phyloP scores from a whole-genome alignment of 306 rosid genomes.

The Lupinus albus region DNA sequence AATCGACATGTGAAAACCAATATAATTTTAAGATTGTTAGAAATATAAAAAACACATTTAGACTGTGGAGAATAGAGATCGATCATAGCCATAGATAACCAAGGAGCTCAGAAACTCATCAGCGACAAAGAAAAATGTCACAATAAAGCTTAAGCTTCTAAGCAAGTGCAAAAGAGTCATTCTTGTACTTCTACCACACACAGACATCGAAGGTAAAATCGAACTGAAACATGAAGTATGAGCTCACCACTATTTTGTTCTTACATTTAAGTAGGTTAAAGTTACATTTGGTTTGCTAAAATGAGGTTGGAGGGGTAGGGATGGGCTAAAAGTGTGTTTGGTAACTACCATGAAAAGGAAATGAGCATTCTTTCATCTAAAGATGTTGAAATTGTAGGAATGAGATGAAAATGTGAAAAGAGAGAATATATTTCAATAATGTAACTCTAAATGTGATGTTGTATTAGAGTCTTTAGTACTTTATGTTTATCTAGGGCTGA shows the following conservation, averaged over 20 bases:
- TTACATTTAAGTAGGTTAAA: neutral
- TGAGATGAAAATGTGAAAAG: neutral
- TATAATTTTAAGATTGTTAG: neutral
- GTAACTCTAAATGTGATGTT: neutral
- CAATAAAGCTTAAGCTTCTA: neutral
- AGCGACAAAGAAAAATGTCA: neutral
- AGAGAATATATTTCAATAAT: neutral
- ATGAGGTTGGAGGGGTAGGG: neutral
- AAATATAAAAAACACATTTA: neutral
- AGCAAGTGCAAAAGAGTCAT: too few relatives aligned
- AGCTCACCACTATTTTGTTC: neutral
- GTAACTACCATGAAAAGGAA: neutral
- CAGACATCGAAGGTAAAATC: neutral
- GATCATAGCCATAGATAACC: neutral
- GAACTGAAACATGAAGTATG: neutral
- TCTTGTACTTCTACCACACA: neutral
- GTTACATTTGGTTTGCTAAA: neutral
- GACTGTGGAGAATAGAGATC: neutral
- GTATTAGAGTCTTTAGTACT: too few relatives aligned
- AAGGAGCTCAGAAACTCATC: neutral
- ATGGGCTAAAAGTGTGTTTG: neutral
- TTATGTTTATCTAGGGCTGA: too few relatives aligned
- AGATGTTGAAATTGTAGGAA: neutral
- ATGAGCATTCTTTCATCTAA: neutral
- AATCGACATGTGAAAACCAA: neutral